Conservation (phyloP, 257 asterid genomes). For the Haberlea rhodopensis region DNA sequence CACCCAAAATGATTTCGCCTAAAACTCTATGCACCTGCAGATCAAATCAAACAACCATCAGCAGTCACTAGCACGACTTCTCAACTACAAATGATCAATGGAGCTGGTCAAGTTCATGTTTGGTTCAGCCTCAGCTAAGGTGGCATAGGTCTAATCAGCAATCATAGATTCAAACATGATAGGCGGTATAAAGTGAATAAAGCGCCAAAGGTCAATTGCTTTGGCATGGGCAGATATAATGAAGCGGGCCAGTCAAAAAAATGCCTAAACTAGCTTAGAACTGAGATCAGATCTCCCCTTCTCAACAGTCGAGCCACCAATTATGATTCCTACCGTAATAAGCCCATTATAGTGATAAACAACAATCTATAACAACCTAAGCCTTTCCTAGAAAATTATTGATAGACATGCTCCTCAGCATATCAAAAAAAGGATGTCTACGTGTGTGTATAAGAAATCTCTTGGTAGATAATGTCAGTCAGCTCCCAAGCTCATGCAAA, state of each 20-base stretch:
- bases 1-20: constrained; percentile 90
- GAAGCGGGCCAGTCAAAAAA: not conserved
- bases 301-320: not conserved
- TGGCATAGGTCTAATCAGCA: constrained; percentile 2
- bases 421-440: too few species aligned
- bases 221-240: constrained; percentile 9
- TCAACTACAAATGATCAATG: constrained; percentile 8
- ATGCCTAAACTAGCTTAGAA: not conserved
- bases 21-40: constrained; percentile 80
- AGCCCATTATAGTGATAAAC: not conserved
- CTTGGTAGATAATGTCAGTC: not conserved
- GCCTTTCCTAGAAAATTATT: too few species aligned
- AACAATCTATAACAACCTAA: not conserved
- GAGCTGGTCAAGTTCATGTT: not conserved
- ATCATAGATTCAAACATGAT: constrained; percentile 7
- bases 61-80: constrained; percentile 1
- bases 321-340: not conserved
- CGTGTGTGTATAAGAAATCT: too few species aligned
- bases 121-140: constrained; percentile 11
- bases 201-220: not conserved
- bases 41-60: constrained; percentile 11
- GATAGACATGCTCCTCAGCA: too few species aligned
- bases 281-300: not conserved
- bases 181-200: not conserved
- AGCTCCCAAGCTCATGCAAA: too few species aligned